Conservation (phyloP, 2,329 filamentous ascomycete genomes). For the Thielaviopsis euricoi region DNA sequence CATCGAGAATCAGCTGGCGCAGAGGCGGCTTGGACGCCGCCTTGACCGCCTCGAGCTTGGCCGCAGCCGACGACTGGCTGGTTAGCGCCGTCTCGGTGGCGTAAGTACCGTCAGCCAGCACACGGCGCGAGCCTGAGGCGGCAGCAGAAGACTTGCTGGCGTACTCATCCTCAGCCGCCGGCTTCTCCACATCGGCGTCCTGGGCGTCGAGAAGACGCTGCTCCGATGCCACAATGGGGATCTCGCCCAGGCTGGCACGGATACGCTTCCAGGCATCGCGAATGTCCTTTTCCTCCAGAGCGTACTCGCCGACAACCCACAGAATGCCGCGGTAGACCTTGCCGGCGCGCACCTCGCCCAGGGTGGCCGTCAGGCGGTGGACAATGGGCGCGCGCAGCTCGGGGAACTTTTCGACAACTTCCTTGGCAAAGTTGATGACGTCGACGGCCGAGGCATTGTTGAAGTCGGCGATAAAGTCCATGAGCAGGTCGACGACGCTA, state of each 20-base stretch:
- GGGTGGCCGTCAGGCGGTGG: slow-evolving; percentile 70
- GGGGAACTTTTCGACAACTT: slow-evolving; percentile 96
- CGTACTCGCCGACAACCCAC: slow-evolving; percentile 98
- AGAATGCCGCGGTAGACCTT: slow-evolving; percentile 94
- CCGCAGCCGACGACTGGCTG: slow-evolving; percentile 75
- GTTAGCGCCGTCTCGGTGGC: slow-evolving; percentile 93
- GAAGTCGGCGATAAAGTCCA: slow-evolving; percentile 98
- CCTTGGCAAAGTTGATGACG: slow-evolving; percentile 96
- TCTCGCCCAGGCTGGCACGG: slow-evolving; percentile 82
- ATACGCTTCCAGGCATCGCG: slow-evolving; percentile 95
- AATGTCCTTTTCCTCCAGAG: slow-evolving; percentile 82
- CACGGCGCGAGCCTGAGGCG: slow-evolving; percentile 64
- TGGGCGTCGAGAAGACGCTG: slow-evolving; percentile 80
- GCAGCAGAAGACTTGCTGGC: slow-evolving; percentile 72
- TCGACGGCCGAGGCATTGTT: slow-evolving; percentile 94
- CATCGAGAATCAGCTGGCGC: slow-evolving; percentile 85
- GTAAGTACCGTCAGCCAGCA: slow-evolving; percentile 92
- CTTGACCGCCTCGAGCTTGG: slow-evolving; percentile 90
- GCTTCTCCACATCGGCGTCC: slow-evolving; percentile 51
- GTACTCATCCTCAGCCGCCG: slow-evolving; percentile 33
- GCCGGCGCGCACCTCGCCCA: slow-evolving; percentile 84
- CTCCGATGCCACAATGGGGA: slow-evolving; percentile 89
- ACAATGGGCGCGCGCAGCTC: slow-evolving; percentile 77
- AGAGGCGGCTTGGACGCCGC: slow-evolving; percentile 91
- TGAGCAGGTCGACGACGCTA: slow-evolving; percentile 87